Evolutionary conservation across 176 grass and related monocot species (phyloP).

Genomic region (Triticum monococcum): DNA sequence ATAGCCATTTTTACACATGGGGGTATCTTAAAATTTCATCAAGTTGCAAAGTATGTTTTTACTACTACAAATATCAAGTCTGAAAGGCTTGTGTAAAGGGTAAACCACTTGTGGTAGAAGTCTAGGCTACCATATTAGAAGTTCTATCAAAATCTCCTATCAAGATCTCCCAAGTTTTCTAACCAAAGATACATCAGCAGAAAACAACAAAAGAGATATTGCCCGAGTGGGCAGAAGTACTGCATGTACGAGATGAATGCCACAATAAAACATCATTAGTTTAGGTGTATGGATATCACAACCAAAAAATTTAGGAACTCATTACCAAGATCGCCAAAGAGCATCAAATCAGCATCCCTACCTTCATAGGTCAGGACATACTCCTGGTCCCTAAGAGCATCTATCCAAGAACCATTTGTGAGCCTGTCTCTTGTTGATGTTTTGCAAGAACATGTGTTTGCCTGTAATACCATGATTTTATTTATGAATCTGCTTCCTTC

Average conservation of each 20-base stretch:
- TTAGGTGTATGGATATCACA: not conserved
- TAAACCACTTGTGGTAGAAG: not conserved
- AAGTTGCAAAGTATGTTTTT: not conserved
- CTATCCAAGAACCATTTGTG: no score
- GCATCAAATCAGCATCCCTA: slow-evolving; percentile 74
- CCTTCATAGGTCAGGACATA: slow-evolving; percentile 64
- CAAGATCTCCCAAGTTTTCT: no score
- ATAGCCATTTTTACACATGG: not conserved
- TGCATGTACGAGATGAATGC: not conserved
- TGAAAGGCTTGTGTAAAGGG: not conserved
- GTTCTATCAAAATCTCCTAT: not conserved
- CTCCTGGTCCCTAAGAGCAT: no score
- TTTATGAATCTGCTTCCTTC: not conserved
- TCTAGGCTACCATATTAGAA: not conserved
- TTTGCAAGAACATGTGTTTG: slow-evolving; percentile 30
- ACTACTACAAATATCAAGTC: not conserved
- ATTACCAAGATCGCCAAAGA: slow-evolving; percentile 69
- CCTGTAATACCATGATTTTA: slow-evolving; percentile 31
- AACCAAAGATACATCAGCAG: not conserved
- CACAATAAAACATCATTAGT: not conserved
- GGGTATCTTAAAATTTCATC: not conserved
- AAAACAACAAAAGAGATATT: no score
- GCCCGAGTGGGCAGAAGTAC: not conserved
- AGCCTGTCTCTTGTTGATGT: slow-evolving; percentile 33
- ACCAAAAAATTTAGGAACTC: slow-evolving; percentile 28